Evolutionary conservation across 2,329 filamentous ascomycete genomes (phyloP), one percentile per base, ranked within the genome.

Genomic region (Colletotrichum horii): DNA sequence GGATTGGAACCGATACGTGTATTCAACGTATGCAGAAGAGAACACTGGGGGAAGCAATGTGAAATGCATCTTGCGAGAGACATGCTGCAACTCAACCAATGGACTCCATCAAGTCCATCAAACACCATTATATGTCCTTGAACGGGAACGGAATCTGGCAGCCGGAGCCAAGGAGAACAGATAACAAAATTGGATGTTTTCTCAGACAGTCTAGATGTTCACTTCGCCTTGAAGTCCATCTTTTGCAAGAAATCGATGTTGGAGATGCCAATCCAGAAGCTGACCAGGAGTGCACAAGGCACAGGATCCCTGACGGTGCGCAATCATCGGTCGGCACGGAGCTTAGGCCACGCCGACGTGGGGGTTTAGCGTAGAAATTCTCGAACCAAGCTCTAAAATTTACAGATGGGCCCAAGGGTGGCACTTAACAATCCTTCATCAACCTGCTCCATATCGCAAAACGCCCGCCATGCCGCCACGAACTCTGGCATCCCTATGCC

Each of bases 401-500:
- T 77, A 67, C 24, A 65, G 38, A 14, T 38, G 43, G 43, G 16
- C 26, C 22, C 26, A 72, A 34, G 62, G 48, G 67, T 30, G 16
- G 22, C 22, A 19, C 6, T 52, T 34, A 28, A 22, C 7, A 36
- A 19, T 76, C 62, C 7, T 64, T 28, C 72, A 72, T 64, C 74
- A 62, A 56, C 61, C 61, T n/a, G 38, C 60, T 36, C 64, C 52
- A 71, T 14, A 30, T 52, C 71, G 36, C 69, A 36, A 30, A 34
- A 30, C 56, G 70, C 64, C 48, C 62, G 70, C 22, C 32, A 78
- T 78, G 77, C 70, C 77, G 62, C 74, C 77, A 64, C 66, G 75
- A 58, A 71, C 75, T 11, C 32, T 77, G 69, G 76, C 70, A 66
- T 72, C 76, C 28, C 52, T 76, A 55, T 78, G 75, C 62, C 77